Evolutionary conservation across 202 grass and related monocot genomes (phyloP).

Genomic region (Panicum hallii): DNA sequence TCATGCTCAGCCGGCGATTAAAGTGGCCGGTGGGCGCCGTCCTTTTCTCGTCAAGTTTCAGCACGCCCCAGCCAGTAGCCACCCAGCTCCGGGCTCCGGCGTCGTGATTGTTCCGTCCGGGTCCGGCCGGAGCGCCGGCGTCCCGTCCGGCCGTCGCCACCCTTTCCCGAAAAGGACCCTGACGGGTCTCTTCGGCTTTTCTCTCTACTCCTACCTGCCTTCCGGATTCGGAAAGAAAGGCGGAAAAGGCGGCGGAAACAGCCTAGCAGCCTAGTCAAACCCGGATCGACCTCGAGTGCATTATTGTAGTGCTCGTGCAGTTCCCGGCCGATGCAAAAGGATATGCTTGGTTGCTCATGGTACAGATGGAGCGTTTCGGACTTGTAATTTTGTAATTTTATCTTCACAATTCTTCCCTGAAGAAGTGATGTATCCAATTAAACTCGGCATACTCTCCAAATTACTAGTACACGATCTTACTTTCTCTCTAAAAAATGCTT

Average conservation of each 20-base stretch:
- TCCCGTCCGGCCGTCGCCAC: neutral
- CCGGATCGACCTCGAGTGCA: neutral
- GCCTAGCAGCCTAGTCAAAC: constrained; percentile 11
- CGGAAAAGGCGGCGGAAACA: neutral
- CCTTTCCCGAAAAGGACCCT: constrained; percentile 1
- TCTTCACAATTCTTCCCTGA: too few relatives aligned
- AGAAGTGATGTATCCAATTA: too few relatives aligned
- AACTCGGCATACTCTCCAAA: too few relatives aligned
- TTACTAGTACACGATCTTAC: too few relatives aligned
- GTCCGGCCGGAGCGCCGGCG: neutral
- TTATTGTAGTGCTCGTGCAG: neutral
- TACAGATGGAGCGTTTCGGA: too few relatives aligned
- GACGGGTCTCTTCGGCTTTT: neutral
- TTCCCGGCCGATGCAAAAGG: neutral
- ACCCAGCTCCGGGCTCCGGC: too few relatives aligned
- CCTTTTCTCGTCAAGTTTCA: neutral
- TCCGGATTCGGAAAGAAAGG: constrained; percentile 19
- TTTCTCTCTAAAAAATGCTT: too few relatives aligned
- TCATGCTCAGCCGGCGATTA: too few relatives aligned
- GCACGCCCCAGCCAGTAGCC: neutral
- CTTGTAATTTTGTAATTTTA: too few relatives aligned
- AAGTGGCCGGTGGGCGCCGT: neutral
- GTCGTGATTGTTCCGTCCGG: too few relatives aligned
- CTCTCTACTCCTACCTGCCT: neutral
- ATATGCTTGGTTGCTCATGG: too few relatives aligned